These are phyloP conservation scores for Corinectria fuckeliana DNA, from an alignment of 2,329 filamentous ascomycete genomes.

Conservation along the genomic window DNA sequence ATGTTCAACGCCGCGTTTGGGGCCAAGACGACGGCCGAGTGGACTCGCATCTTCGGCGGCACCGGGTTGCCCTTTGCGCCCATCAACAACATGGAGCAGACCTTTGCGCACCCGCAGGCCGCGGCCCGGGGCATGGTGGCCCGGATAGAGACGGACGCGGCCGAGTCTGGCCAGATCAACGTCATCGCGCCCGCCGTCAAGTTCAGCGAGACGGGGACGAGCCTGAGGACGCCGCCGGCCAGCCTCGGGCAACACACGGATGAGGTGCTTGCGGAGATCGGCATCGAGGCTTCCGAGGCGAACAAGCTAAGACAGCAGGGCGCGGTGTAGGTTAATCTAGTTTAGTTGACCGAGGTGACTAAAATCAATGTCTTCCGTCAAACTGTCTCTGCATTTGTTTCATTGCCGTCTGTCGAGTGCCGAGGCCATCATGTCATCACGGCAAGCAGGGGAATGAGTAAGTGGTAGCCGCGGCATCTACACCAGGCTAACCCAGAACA, in stretches of 20 bases:
- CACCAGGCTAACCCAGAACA: too few species aligned
- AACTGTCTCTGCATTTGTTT: too few species aligned
- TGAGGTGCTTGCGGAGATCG: constrained; percentile 19
- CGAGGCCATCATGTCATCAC: too few species aligned
- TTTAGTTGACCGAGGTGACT: too few species aligned
- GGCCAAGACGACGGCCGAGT: constrained; percentile 47
- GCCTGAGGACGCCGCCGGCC: constrained; percentile 8
- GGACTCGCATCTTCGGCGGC: constrained; percentile 48
- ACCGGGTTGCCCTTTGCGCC: constrained; percentile 54
- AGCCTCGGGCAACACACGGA: constrained; percentile 23
- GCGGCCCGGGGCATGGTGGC: constrained; percentile 45
- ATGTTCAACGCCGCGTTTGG: constrained; percentile 45
- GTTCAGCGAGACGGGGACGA: constrained; percentile 18
- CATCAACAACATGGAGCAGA: constrained; percentile 52
- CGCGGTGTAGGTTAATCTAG: constrained; percentile 8
- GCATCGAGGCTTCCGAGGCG: not conserved
- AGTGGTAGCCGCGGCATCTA: too few species aligned
- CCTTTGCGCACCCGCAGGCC: constrained; percentile 52
- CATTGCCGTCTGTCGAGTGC: too few species aligned
- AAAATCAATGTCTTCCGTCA: too few species aligned
- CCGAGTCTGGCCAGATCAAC: constrained; percentile 16
- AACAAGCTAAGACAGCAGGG: constrained; percentile 2
- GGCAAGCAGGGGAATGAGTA: too few species aligned
- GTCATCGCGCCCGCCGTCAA: constrained; percentile 26
- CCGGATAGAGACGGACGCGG: constrained; percentile 30